These are phyloP conservation scores for Claviceps quebecensis DNA, from an alignment of 2,329 filamentous ascomycete genomes.

Conservation along the genomic window DNA sequence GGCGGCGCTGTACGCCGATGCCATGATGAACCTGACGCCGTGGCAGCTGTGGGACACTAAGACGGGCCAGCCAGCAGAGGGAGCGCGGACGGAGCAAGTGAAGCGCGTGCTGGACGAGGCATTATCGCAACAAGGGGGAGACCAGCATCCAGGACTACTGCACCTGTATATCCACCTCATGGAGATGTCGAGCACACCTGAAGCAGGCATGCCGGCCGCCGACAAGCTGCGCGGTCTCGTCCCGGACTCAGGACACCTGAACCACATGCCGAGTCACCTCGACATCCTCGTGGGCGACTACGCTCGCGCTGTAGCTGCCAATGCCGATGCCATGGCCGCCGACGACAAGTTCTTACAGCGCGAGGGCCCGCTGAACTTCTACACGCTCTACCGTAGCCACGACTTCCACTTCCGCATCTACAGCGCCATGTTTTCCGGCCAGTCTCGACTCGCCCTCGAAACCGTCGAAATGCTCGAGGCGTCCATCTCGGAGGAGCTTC, in stretches of 20 bases:
- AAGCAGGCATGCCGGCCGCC: constrained; percentile 45
- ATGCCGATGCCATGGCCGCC: constrained; percentile 49
- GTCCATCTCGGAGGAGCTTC: constrained; percentile 47
- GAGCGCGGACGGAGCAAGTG: constrained; percentile 19
- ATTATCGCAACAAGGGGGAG: constrained; percentile 25
- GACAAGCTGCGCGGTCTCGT: constrained; percentile 49
- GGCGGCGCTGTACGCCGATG: constrained; percentile 24
- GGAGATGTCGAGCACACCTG: constrained; percentile 59
- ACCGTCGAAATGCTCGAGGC: constrained; percentile 45
- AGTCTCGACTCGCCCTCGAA: constrained; percentile 46
- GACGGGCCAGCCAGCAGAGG: constrained; percentile 18
- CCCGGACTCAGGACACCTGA: constrained; percentile 55
- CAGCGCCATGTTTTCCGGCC: constrained; percentile 63
- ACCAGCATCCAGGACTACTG: constrained; percentile 52
- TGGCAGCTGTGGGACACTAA: constrained; percentile 30
- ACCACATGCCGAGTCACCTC: constrained; percentile 67
- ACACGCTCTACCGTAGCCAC: constrained; percentile 62
- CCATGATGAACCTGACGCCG: constrained; percentile 34
- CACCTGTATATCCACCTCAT: constrained; percentile 68
- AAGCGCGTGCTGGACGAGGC: constrained; percentile 27
- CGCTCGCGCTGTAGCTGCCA: constrained; percentile 49
- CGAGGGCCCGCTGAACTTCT: constrained; percentile 54
- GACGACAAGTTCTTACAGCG: constrained; percentile 51
- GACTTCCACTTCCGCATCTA: constrained; percentile 66
- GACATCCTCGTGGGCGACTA: constrained; percentile 65